Percentiles rank a stretch among this genome's conserved stretches.
Evolutionary conservation across 2,329 filamentous ascomycete species (phyloP).

Genomic region (Cladosporium sp.): DNA sequence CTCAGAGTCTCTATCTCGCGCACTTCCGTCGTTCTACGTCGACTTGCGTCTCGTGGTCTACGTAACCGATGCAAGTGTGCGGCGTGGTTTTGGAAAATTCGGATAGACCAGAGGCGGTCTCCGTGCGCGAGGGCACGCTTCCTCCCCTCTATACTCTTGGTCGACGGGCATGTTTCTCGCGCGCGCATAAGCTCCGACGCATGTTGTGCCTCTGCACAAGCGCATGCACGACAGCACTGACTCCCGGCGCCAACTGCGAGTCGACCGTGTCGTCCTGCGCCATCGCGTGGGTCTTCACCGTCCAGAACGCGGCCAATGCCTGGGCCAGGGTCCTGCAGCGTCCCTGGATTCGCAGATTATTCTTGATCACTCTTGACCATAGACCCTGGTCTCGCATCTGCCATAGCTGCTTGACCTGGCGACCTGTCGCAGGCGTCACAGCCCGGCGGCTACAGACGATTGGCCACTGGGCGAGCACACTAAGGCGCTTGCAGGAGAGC

Average conservation of each 20-base stretch:
- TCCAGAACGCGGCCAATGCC: conserved; percentile 17
- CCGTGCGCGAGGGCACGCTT: conserved; percentile 39
- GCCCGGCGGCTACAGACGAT: conserved; percentile 18
- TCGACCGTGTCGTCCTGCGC: conserved; percentile 9
- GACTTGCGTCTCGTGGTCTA: conserved; percentile 10
- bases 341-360: conserved; percentile 19
- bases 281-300: conserved; percentile 14
- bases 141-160: conserved; percentile 38
- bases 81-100: conserved; percentile 11
- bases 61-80: conserved; percentile 21
- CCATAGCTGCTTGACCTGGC: neutral
- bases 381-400: conserved; percentile 9
- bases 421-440: conserved; percentile 8
- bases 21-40: conserved; percentile 8
- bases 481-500: conserved; percentile 9
- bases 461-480: conserved; percentile 9
- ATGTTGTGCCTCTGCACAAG: conserved; percentile 25
- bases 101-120: conserved; percentile 33
- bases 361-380: conserved; percentile 3
- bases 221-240: conserved; percentile 15
- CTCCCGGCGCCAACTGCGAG: conserved; percentile 24
- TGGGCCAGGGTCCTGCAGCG: conserved; percentile 7
- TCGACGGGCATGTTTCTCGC: conserved; percentile 25
- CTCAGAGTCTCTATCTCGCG: neutral
- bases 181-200: conserved; percentile 30